phyloP scores from a whole-genome alignment of 768 basidiomycete species.

The Asterophora lycoperdoides region DNA sequence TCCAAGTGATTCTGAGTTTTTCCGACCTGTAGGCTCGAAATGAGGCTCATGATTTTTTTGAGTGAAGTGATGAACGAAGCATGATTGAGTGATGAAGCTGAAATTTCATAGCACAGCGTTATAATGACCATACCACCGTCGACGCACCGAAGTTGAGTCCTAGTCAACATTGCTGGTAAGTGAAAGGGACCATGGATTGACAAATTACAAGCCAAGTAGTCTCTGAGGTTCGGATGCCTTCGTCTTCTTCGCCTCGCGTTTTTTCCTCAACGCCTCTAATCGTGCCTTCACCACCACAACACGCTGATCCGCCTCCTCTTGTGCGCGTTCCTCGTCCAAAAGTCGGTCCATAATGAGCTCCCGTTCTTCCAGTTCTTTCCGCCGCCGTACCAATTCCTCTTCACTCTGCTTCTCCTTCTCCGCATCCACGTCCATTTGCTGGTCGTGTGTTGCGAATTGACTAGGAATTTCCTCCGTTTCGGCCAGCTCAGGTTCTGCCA shows the following conservation, averaged over 20 bases:
- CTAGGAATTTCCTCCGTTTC: slow-evolving; percentile 32
- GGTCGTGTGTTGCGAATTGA: slow-evolving; percentile 43
- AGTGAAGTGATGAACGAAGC: too few species aligned
- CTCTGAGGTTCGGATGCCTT: slow-evolving; percentile 1
- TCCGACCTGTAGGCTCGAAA: too few species aligned
- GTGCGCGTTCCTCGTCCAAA: slow-evolving; percentile 78
- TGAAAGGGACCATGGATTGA: background rate
- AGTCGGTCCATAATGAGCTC: slow-evolving; percentile 85
- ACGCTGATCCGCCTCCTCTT: slow-evolving; percentile 83
- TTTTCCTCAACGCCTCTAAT: slow-evolving; percentile 52
- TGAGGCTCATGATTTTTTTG: too few species aligned
- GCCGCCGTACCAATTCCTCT: slow-evolving; percentile 42
- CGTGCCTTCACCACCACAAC: slow-evolving; percentile 61
- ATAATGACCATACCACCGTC: too few species aligned
- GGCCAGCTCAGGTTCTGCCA: slow-evolving; percentile 62
- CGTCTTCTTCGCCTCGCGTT: slow-evolving; percentile 24
- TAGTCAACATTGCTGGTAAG: background rate
- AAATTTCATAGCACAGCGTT: too few species aligned
- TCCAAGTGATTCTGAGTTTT: too few species aligned
- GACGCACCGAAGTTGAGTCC: background rate
- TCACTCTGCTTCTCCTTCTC: slow-evolving; percentile 29
- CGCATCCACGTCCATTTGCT: slow-evolving; percentile 21
- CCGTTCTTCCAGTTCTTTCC: slow-evolving; percentile 65
- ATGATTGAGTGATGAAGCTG: too few species aligned
- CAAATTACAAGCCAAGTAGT: background rate